Evolutionary conservation across 352 stramenopile species (phyloP), one percentile per base, ranked within the genome.

Genomic region (Globisporangium yorkense): DNA sequence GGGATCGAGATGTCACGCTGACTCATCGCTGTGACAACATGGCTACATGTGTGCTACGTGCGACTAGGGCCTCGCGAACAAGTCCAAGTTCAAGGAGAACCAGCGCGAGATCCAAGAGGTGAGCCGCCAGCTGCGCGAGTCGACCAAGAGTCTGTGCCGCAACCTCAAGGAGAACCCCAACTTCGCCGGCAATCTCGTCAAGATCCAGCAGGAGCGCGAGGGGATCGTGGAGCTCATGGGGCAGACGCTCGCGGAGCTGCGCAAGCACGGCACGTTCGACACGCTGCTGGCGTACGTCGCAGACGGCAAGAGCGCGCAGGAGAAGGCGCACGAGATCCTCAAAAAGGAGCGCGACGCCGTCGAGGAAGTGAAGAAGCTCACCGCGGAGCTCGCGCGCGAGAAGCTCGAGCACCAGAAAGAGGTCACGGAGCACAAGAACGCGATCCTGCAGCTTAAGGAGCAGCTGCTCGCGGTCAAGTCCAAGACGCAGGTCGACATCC

Each of bases 131-230:
- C 67, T 98, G 48, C 78, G 88, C 35, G 88, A 97, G 60, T 96
- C 85, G 10, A 98, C 90, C 61, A 96, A 96, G 61, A 96, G 87
- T 48, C 65, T 98, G 33, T 97, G 88, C 59, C 76, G 87, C 18
- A 97, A 96, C 57, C 74, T 98, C 13, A 97, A 96, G 63, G 80
- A 98, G 68, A 97, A 97, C 66, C 88, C 90, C 6, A 97, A 98
- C 56, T 94, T 98, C 51, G 88, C 78, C 1, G 88, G 85, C 1
- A 97, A 97, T 59, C 71, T 97, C 31, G 65, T 95, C 43, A 97
- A 98, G 68, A 96, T 97, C 60, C 88, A 97, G 66, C 76, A 96
- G 43, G 92, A 98, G 59, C 75, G 89, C 16, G 83, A 89, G 31
- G 77, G 71, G 18, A 63, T 98, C 13, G 71, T 94, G 27, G 80